Evolutionary conservation across 139 green algal species (phyloP).

Genomic region (Yamagishiella unicocca): DNA sequence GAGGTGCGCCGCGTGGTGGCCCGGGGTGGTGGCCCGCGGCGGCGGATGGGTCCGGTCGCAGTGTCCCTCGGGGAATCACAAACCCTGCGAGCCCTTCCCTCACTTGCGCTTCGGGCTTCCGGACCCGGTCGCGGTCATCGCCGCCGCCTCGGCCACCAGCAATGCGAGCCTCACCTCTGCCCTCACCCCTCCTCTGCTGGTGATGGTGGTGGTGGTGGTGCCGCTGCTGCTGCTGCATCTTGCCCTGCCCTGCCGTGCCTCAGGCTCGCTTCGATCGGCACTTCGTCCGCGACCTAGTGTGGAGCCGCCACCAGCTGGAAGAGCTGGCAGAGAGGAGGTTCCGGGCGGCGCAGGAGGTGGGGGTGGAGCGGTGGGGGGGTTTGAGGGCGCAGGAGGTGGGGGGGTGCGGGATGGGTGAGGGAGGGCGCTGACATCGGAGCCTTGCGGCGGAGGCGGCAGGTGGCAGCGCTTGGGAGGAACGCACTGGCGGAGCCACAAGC

Average conservation of each 20-base stretch:
- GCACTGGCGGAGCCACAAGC: too few species aligned
- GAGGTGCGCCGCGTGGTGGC: slow-evolving; percentile 56
- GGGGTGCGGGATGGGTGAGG: too few species aligned
- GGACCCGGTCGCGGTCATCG: too few species aligned
- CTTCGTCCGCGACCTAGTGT: slow-evolving; percentile 91
- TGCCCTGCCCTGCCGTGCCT: not conserved
- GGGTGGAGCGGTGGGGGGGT: not conserved
- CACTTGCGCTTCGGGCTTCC: too few species aligned
- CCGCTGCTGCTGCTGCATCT: not conserved
- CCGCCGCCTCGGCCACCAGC: too few species aligned
- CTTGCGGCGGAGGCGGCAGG: too few species aligned
- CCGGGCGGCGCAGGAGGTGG: slow-evolving; percentile 75
- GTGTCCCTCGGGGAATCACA: too few species aligned
- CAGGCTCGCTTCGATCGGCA: slow-evolving; percentile 89
- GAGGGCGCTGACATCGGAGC: too few species aligned
- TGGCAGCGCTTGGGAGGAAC: too few species aligned
- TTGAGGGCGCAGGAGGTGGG: not conserved
- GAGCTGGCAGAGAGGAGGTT: slow-evolving; percentile 91
- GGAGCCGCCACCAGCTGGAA: slow-evolving; percentile 92
- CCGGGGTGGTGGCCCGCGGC: not conserved
- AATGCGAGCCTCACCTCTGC: too few species aligned
- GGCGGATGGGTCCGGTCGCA: too few species aligned
- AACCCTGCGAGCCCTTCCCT: too few species aligned
- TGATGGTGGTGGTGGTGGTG: not conserved
- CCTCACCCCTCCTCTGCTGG: not conserved